phyloP scores from a whole-genome alignment of 2,329 filamentous ascomycete species.

The Lasiodiplodia hormozganensis region DNA sequence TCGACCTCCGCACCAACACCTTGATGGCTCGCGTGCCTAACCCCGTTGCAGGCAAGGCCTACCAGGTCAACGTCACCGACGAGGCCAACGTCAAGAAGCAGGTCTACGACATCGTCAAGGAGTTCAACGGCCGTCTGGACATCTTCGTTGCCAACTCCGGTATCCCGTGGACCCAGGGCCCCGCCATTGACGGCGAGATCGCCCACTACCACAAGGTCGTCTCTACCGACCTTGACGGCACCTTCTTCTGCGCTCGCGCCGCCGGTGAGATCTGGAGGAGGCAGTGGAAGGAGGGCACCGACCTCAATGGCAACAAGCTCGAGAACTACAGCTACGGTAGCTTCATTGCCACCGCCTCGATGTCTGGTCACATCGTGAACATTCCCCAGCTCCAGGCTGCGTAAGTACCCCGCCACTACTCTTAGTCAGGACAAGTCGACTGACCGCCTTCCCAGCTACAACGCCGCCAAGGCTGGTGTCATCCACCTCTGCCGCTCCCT shows the following conservation, averaged over 20 bases:
- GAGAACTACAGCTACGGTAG: slow-evolving; percentile 51
- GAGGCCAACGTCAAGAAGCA: slow-evolving; percentile 63
- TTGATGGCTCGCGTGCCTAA: slow-evolving; percentile 15
- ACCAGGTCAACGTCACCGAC: slow-evolving; percentile 68
- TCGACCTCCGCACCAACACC: not conserved
- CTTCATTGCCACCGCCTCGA: slow-evolving; percentile 72
- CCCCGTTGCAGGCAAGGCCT: slow-evolving; percentile 57
- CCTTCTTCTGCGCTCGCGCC: slow-evolving; percentile 86
- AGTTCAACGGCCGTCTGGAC: slow-evolving; percentile 75
- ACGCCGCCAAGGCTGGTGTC: slow-evolving; percentile 67
- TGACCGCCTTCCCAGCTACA: slow-evolving; percentile 38
- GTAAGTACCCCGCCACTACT: not conserved
- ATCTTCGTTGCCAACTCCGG: slow-evolving; percentile 75
- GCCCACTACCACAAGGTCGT: slow-evolving; percentile 80
- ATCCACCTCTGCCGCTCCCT: slow-evolving; percentile 69
- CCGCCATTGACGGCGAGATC: slow-evolving; percentile 72
- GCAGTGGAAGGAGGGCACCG: slow-evolving; percentile 30
- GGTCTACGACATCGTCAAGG: slow-evolving; percentile 66
- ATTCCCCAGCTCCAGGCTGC: slow-evolving; percentile 71
- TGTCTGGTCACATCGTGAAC: slow-evolving; percentile 86
- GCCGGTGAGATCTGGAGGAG: slow-evolving; percentile 61
- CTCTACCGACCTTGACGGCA: slow-evolving; percentile 85
- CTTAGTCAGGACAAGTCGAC: not conserved
- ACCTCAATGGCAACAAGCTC: slow-evolving; percentile 31
- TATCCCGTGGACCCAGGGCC: slow-evolving; percentile 65